Conservation (phyloP, 176 grass and related monocot genomes). For the Musa troglodytarum region DNA sequence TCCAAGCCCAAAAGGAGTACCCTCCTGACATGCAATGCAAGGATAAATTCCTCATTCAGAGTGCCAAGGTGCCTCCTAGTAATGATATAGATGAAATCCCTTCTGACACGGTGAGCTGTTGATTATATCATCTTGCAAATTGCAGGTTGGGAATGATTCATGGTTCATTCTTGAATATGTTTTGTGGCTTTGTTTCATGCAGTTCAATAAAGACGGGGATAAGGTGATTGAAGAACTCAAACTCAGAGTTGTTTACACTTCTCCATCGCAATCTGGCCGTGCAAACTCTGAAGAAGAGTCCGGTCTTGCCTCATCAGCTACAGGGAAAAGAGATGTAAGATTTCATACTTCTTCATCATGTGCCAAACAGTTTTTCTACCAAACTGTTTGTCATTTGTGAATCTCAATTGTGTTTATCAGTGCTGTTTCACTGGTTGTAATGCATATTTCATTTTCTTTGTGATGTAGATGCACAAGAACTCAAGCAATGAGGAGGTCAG, state of each 20-base stretch:
- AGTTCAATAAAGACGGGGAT: constrained; percentile 89
- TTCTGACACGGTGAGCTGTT: constrained; percentile 54
- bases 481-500: constrained; percentile 70
- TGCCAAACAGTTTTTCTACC: background rate
- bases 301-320: constrained; percentile 43
- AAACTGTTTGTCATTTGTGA: background rate
- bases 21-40: constrained; percentile 85
- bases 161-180: background rate
- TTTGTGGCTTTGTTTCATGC: background rate
- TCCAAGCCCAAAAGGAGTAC: constrained; percentile 78
- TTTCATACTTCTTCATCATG: background rate
- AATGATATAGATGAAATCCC: constrained; percentile 82
- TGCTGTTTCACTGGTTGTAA: constrained; percentile 11
- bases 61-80: constrained; percentile 62
- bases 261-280: constrained; percentile 20
- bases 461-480: constrained; percentile 71
- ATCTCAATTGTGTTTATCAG: background rate
- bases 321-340: constrained; percentile 47
- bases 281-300: constrained; percentile 42
- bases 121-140: background rate
- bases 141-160: background rate
- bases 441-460: constrained; percentile 27
- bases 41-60: constrained; percentile 98
- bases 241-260: constrained; percentile 74
- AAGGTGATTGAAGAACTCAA: constrained; percentile 94